A percentile compares a stretch with the other conserved stretches of the same genome.
phyloP scores from a whole-genome alignment of 306 rosid species.

The Mucuna pruriens region DNA sequence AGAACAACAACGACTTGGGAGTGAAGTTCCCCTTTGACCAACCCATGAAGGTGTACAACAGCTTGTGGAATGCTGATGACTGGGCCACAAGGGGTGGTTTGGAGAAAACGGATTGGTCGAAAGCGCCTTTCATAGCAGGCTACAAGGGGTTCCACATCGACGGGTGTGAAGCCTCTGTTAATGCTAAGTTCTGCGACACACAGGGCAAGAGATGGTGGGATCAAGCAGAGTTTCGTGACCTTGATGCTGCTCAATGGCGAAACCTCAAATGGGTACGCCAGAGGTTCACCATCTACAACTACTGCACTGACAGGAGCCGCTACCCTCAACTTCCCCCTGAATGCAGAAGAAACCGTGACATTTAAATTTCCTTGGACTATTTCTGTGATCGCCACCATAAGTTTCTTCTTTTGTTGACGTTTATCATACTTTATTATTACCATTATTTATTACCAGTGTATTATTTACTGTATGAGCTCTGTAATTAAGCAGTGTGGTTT shows the following conservation, averaged over 20 bases:
- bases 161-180: conserved; percentile 85
- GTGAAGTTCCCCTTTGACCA: conserved; percentile 90
- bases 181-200: conserved; percentile 70
- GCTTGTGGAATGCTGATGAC: conserved; percentile 96
- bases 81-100: conserved; percentile 98
- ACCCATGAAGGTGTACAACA: conserved; percentile 94
- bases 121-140: conserved; percentile 81
- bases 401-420: background rate
- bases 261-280: conserved; percentile 74
- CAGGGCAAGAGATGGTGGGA: conserved; percentile 97
- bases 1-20: conserved; percentile 79
- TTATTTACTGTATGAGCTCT: conserved; percentile 28
- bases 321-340: conserved; percentile 65
- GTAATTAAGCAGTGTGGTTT: conserved; percentile 3
- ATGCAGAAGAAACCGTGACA: conserved; percentile 82
- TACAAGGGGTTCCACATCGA: conserved; percentile 91
- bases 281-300: conserved; percentile 82
- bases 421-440: background rate
- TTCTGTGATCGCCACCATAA: background rate
- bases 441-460: background rate
- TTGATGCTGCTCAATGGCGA: conserved; percentile 66
- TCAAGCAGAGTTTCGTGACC: conserved; percentile 69
- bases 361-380: conserved; percentile 33
- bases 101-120: conserved; percentile 95
- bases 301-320: conserved; percentile 74